Evolutionary conservation across 768 basidiomycete species (phyloP), one percentile per base, ranked within the genome.

Genomic region (Pisolithus marmoratus): DNA sequence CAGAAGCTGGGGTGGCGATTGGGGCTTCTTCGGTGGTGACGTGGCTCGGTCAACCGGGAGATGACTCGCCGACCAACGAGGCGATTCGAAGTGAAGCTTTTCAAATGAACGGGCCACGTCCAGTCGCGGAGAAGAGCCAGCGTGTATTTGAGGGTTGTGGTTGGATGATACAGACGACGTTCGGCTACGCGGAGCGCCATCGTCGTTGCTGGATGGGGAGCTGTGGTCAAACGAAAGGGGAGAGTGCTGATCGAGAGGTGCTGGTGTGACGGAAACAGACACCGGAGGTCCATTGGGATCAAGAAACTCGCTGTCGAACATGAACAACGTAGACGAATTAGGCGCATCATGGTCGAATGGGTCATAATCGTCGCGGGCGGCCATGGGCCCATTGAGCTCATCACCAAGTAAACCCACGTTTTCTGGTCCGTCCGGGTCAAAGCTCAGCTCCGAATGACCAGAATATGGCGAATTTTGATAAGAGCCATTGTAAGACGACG

Each of bases 391-490:
- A 43, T 67, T 66, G 22, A 69, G 68, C 38, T 78, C 73, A 50
- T 77, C 77, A 27, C 72, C 72, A 38, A 85, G 79, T 53, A 85
- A 64, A 48, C 67, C 68, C 49, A 81, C 76, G 54, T 68, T 55
- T 20, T 79, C 78, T 29, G 72, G 66, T 9, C 76, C 79, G n/a
- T 70, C 75, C 50, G 72, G 67, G 59, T 72, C 72, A 50, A 76
- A 77, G 52, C 70, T 73, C 19, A 86, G 82, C n/a, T 90, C 87
- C 4, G 85, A 86, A 58, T 80, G 74, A 48, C 67, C 72, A 6
- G 85, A 86, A 65, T 76, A 87, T 8, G 87, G 87, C 0, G 85
- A 87, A 67, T 82, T 81, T 61, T 82, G 78, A 72, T 84, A 84
- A 5, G 84, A 85, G 50, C 79, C 79, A 64, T 79, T 78, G 71